phyloP scores from a whole-genome alignment of 2,329 filamentous ascomycete species.

The Didymella pinodella region DNA sequence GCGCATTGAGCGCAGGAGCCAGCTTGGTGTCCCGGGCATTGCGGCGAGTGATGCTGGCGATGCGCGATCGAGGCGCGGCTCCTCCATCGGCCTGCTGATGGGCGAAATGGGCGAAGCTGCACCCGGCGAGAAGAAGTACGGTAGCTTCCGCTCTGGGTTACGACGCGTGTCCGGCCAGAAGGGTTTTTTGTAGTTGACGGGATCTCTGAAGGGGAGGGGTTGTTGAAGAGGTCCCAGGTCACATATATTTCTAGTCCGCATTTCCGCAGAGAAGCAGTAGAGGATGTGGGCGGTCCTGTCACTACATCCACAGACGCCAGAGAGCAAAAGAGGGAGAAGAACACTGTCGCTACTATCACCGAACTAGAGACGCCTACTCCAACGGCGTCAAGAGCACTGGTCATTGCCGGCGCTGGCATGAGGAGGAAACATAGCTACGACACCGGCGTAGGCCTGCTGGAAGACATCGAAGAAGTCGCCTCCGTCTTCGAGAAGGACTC shows the following conservation, averaged over 20 bases:
- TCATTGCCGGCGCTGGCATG: conserved; percentile 18
- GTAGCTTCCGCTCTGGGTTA: conserved; percentile 43
- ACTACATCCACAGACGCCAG: conserved; percentile 9
- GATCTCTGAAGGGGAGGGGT: conserved; percentile 41
- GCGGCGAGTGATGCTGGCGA: conserved; percentile 55
- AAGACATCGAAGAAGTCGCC: conserved; percentile 17
- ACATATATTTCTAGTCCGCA: conserved; percentile 32
- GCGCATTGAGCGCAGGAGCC: conserved; percentile 65
- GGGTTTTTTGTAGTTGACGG: conserved; percentile 59
- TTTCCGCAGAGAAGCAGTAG: conserved; percentile 42
- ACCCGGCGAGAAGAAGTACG: conserved; percentile 45
- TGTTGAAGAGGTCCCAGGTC: conserved; percentile 42
- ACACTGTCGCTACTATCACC: conserved; percentile 14
- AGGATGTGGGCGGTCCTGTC: conserved; percentile 27
- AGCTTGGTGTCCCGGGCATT: conserved; percentile 44
- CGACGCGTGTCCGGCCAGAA: conserved; percentile 57
- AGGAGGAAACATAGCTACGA: conserved; percentile 21
- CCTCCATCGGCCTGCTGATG: conserved; percentile 52
- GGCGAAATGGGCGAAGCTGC: conserved; percentile 45
- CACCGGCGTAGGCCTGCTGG: conserved; percentile 9
- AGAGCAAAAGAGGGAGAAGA: conserved; percentile 12
- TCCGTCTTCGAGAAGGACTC: conserved; percentile 22
- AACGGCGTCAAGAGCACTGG: conserved; percentile 9
- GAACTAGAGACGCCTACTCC: conserved; percentile 1
- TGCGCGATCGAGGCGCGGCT: conserved; percentile 54